Evolutionary conservation across 345 rosid genomes (phyloP).

Genomic region (Hibiscus trionum): DNA sequence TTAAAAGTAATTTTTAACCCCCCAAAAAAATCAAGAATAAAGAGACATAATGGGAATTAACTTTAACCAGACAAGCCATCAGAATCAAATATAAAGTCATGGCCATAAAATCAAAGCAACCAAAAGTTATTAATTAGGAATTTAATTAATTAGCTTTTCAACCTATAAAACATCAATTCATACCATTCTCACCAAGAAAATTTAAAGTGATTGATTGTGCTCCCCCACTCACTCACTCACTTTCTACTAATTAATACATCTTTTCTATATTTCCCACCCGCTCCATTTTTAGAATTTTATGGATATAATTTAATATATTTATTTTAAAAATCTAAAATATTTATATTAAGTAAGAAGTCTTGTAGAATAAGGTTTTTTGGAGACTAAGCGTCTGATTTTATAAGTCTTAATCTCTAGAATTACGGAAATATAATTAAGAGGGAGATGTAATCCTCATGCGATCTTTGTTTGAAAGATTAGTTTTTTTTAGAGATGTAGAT

Average conservation of each 20-base stretch:
- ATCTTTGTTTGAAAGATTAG: too few relatives aligned
- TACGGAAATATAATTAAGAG: too few relatives aligned
- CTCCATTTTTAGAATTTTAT: neutral
- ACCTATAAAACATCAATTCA: constrained; percentile 10
- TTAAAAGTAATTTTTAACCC: neutral
- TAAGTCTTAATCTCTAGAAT: too few relatives aligned
- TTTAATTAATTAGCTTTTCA: constrained; percentile 1
- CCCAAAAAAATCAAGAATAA: neutral
- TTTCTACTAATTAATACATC: neutral
- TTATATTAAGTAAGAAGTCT: too few relatives aligned
- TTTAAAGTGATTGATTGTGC: constrained; percentile 2
- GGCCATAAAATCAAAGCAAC: constrained; percentile 7
- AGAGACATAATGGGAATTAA: constrained; percentile 12
- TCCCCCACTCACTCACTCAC: neutral
- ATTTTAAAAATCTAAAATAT: neutral
- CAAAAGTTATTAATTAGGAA: neutral
- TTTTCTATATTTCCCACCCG: neutral
- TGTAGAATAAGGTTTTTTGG: too few relatives aligned
- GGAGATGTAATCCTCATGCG: too few relatives aligned
- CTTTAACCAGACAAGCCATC: constrained; percentile 10
- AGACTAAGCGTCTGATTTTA: too few relatives aligned
- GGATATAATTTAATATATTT: neutral
- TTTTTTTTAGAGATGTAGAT: too few relatives aligned
- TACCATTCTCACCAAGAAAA: neutral
- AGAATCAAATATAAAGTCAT: constrained; percentile 12